Conservation (phyloP, 2,329 filamentous ascomycete genomes). For the Emmonsiellopsis sp. region DNA sequence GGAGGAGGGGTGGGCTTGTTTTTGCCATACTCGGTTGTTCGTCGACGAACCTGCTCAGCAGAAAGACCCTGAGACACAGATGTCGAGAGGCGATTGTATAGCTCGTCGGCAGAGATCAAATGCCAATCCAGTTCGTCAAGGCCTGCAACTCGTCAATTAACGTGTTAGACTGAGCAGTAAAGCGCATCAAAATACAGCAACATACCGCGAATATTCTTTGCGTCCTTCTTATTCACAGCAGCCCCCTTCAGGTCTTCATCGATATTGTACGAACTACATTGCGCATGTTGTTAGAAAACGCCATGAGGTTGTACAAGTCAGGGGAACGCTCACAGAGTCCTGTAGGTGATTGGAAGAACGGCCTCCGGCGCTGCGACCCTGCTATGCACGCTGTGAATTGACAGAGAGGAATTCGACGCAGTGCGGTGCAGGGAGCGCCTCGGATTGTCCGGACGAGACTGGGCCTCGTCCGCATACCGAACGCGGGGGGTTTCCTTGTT, state of each 20-base stretch:
- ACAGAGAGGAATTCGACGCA: slow-evolving; percentile 9
- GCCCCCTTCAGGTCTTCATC: slow-evolving; percentile 3
- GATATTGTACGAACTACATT: slow-evolving; percentile 10
- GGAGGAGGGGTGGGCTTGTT: slow-evolving; percentile 60
- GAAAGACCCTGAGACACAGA: slow-evolving; percentile 53
- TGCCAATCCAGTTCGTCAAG: slow-evolving; percentile 60
- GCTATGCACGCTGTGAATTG: slow-evolving; percentile 8
- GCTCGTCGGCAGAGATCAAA: slow-evolving; percentile 47
- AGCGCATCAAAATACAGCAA: neutral
- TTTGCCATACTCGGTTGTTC: slow-evolving; percentile 52
- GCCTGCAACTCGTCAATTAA: slow-evolving; percentile 31
- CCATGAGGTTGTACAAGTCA: neutral
- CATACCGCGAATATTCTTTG: neutral
- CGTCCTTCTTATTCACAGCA: neutral
- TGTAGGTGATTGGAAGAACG: slow-evolving; percentile 11
- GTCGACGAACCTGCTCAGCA: slow-evolving; percentile 45
- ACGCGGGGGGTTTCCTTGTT: slow-evolving; percentile 7
- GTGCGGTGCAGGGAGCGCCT: slow-evolving; percentile 6
- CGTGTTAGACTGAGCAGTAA: neutral
- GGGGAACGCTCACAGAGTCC: slow-evolving; percentile 7
- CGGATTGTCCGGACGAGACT: slow-evolving; percentile 1
- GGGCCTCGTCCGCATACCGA: slow-evolving; percentile 9
- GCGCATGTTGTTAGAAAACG: neutral
- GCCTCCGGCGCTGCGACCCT: slow-evolving; percentile 9
- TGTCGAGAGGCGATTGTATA: slow-evolving; percentile 51